phyloP scores from a whole-genome alignment of 345 rosid genomes.

The Odontarrhena argentea region DNA sequence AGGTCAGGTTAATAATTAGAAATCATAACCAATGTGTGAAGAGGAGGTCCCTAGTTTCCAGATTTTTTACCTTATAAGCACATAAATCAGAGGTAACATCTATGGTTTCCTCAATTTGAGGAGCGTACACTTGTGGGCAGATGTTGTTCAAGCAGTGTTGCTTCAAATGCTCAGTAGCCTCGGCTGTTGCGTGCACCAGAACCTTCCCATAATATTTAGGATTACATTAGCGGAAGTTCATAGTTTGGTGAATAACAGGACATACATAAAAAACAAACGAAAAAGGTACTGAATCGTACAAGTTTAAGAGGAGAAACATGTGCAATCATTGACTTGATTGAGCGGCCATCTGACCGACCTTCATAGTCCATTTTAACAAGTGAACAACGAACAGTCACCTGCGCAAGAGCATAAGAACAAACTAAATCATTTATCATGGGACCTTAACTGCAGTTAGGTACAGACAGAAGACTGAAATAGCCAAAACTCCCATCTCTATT shows the following conservation, averaged over 20 bases:
- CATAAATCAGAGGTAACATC: slow-evolving; percentile 96
- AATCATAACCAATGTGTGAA: neutral
- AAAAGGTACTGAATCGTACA: slow-evolving; percentile 52
- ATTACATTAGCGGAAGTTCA: slow-evolving; percentile 5
- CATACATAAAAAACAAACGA: neutral
- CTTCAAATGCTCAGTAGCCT: slow-evolving; percentile 96
- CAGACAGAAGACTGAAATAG: slow-evolving; percentile 1
- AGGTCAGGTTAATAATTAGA: slow-evolving; percentile 1
- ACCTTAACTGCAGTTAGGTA: neutral
- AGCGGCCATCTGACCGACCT: slow-evolving; percentile 95
- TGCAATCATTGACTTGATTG: slow-evolving; percentile 88
- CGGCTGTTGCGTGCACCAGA: slow-evolving; percentile 96
- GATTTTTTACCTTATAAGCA: slow-evolving; percentile 77
- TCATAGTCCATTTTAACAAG: slow-evolving; percentile 85
- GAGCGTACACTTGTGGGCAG: slow-evolving; percentile 90
- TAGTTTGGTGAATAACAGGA: neutral
- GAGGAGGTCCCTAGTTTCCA: neutral
- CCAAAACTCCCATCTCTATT: slow-evolving; percentile 2
- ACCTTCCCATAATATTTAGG: slow-evolving; percentile 51
- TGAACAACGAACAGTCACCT: slow-evolving; percentile 93
- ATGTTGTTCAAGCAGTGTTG: slow-evolving; percentile 84
- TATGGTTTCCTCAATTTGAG: slow-evolving; percentile 84
- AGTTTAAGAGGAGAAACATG: slow-evolving; percentile 95
- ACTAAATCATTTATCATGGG: slow-evolving; percentile 6
- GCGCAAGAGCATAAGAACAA: slow-evolving; percentile 37